Evolutionary conservation across 768 basidiomycete genomes (phyloP).

Genomic region (Calocybe indica): DNA sequence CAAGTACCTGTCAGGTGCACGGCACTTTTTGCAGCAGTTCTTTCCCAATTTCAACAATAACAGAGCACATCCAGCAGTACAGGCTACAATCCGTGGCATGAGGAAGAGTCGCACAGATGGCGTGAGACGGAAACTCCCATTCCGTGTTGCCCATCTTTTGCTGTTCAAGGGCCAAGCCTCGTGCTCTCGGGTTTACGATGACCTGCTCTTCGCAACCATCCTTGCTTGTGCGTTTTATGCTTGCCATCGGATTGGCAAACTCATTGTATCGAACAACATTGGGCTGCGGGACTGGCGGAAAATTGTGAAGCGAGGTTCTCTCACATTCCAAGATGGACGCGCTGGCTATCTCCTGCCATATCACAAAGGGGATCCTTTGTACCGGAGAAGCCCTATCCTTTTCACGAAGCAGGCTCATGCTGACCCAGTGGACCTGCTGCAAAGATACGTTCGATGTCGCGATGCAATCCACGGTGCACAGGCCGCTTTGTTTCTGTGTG

Average conservation of each 20-base stretch:
- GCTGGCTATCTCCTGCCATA: conserved; percentile 20
- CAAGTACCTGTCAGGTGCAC: no score
- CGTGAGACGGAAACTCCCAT: conserved; percentile 14
- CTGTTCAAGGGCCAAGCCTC: no score
- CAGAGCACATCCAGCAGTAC: no score
- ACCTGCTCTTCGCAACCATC: conserved; percentile 22
- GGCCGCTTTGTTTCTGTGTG: conserved; percentile 9
- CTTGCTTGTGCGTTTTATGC: conserved; percentile 17
- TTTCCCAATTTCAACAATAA: no score
- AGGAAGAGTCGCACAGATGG: conserved; percentile 15
- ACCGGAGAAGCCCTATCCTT: conserved; percentile 18
- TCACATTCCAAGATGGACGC: conserved; percentile 7
- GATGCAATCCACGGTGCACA: background rate
- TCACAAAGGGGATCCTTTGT: conserved; percentile 19
- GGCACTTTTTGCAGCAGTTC: no score
- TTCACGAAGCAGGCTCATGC: conserved; percentile 12
- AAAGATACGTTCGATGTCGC: background rate
- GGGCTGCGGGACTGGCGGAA: conserved; percentile 16
- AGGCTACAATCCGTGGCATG: no score
- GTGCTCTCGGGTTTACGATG: no score
- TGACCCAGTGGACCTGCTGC: conserved; percentile 1
- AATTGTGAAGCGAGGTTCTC: conserved; percentile 16
- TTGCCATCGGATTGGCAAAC: conserved; percentile 20
- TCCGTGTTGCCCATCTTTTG: conserved; percentile 12
- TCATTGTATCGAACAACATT: conserved; percentile 16